Conservation (phyloP, 495 filamentous ascomycete species). For the Lasiosphaeria ovina region DNA sequence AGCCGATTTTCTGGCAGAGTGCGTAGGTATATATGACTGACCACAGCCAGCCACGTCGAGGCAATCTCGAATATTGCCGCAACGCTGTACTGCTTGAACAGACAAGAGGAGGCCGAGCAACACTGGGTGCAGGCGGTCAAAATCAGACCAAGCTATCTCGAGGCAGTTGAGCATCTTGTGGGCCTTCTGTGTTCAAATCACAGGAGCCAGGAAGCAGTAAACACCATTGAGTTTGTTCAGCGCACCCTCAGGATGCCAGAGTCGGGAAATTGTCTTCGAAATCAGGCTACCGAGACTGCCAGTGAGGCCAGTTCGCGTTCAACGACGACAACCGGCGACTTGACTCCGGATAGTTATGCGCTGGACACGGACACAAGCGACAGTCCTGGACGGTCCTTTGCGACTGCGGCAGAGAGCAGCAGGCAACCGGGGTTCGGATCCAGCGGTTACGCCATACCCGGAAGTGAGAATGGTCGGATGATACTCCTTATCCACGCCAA, state of each 20-base stretch:
- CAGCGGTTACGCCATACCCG: conserved; percentile 83
- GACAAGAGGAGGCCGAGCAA: conserved; percentile 78
- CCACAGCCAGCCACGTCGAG: conserved; percentile 75
- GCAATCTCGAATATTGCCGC: conserved; percentile 92
- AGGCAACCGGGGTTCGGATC: conserved; percentile 65
- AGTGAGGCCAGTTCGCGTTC: conserved; percentile 25
- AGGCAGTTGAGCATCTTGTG: conserved; percentile 94
- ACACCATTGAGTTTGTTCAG: conserved; percentile 89
- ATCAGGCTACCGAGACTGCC: conserved; percentile 20
- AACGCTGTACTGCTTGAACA: conserved; percentile 78
- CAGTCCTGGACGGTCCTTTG: conserved; percentile 22
- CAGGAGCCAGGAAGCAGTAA: conserved; percentile 79
- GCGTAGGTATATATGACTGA: conserved; percentile 25
- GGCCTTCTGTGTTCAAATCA: conserved; percentile 81
- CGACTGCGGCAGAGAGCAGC: conserved; percentile 48
- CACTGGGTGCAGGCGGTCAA: conserved; percentile 85
- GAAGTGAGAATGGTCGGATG: conserved; percentile 90
- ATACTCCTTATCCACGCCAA: conserved; percentile 92
- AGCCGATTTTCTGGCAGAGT: conserved; percentile 26
- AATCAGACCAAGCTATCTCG: conserved; percentile 84
- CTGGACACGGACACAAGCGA: conserved; percentile 25
- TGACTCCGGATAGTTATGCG: conserved; percentile 22
- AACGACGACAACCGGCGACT: conserved; percentile 16
- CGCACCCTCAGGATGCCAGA: conserved; percentile 57
- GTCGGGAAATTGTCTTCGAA: conserved; percentile 9